Percentiles rank a stretch among this genome's conserved stretches.
Conservation (phyloP, 352 stramenopile genomes). For the Globisporangium spinosum region DNA sequence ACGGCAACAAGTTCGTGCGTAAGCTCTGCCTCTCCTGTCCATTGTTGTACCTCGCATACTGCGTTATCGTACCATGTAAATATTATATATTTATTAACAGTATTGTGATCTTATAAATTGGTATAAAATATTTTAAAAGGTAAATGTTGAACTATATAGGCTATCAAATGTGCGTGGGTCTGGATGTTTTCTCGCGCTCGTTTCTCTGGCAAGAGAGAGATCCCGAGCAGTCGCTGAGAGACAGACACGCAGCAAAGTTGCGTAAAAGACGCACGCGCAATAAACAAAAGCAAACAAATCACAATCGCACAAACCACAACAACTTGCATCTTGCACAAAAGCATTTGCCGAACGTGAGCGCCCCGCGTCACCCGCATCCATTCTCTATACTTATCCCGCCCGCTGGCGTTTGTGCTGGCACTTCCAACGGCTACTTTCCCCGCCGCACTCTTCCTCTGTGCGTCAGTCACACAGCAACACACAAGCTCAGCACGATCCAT, state of each 20-base stretch:
- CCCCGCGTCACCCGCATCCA: conserved; percentile 4
- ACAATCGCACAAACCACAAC: neutral
- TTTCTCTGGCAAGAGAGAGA: conserved; percentile 1
- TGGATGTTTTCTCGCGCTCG: conserved; percentile 5
- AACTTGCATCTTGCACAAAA: neutral
- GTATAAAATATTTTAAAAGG: neutral
- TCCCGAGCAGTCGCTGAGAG: conserved; percentile 4
- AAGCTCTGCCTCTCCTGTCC: conserved; percentile 5
- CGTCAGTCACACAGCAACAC: neutral
- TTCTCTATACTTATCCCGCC: conserved; percentile 3
- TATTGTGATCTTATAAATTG: no score
- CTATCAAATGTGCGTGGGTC: neutral
- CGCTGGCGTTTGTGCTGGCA: neutral
- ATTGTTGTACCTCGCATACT: neutral
- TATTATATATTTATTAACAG: neutral
- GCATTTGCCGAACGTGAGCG: neutral
- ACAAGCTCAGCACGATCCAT: neutral
- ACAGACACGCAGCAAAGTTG: neutral
- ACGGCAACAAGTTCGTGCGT: neutral
- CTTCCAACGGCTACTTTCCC: neutral
- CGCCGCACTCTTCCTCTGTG: neutral
- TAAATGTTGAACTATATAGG: neutral
- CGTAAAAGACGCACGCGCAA: neutral
- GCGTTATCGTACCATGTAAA: neutral
- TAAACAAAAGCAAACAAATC: neutral